phyloP scores from a whole-genome alignment of 768 basidiomycete genomes.

The Tremella fuciformis region DNA sequence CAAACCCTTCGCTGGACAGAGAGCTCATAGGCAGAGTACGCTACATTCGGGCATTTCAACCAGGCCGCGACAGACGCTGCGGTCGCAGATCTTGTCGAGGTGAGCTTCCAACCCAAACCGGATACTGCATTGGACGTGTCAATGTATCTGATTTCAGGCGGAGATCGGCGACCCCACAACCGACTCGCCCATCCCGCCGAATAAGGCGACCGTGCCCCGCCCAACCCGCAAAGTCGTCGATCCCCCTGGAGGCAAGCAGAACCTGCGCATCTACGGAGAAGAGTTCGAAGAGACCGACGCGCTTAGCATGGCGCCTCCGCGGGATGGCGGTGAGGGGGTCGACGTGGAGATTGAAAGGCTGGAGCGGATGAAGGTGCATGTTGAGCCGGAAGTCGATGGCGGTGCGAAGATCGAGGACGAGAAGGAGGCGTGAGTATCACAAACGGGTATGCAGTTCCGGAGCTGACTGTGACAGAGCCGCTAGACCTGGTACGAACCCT shows the following conservation, averaged over 20 bases:
- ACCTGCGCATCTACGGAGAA: constrained; percentile 36
- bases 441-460: background rate
- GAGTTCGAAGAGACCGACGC: constrained; percentile 51
- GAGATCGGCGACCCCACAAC: constrained; percentile 49
- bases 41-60: constrained; percentile 48
- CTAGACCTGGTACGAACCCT: constrained; percentile 28
- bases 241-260: constrained; percentile 47
- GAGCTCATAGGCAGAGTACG: constrained; percentile 41
- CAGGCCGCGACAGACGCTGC: constrained; percentile 50
- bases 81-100: constrained; percentile 51
- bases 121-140: too few relatives aligned
- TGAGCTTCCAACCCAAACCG: constrained; percentile 16
- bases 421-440: constrained; percentile 15
- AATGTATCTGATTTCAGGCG: too few relatives aligned
- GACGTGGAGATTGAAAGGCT: constrained; percentile 42
- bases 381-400: constrained; percentile 32
- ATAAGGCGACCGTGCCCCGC: constrained; percentile 37
- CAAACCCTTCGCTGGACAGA: background rate
- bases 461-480: background rate
- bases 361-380: constrained; percentile 42
- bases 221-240: constrained; percentile 49
- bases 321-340: constrained; percentile 42
- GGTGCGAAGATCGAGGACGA: constrained; percentile 39
- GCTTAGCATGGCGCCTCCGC: constrained; percentile 46
- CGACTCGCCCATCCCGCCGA: constrained; percentile 29